Evolutionary conservation across 192 early-diverging fungal genomes (phyloP), one percentile per base, ranked within the genome.

Genomic region (Gamsiella multidivaricata): DNA sequence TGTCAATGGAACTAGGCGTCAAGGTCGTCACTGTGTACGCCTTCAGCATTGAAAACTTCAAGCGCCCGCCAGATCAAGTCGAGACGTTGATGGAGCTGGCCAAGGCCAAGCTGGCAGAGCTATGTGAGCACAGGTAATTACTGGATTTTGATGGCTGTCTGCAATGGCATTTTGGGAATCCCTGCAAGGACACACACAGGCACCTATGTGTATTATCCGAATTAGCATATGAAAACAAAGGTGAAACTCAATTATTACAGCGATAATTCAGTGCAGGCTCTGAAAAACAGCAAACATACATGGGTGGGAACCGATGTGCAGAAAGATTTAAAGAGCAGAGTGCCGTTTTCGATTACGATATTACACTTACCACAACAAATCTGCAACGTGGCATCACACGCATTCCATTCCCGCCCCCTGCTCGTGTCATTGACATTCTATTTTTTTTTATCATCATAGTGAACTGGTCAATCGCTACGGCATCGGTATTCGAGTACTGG

Each of bases 1-100:
- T 95, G 81, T 98, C 94, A 69, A 88, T 96, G 76, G 81, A 91
- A 12, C 85, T 98, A 23, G 96, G 96, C 8, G 81, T 99, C 22
- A 81, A 88, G 54, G 86, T 88, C 5, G 94, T 99, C 15, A 97
- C 94, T 31, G 92, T 98, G 8, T 99, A 94, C 80, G 98, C 98
- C 25, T 98, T 99, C 85, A 96, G 94, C 58, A 96, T 97, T 49
- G 96, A 98, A 70, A 99, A 99, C 84, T 99, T 98, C 79, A 95
- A 94, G 70, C 86, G 98, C 7, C 86, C 92, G 31, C 66, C 82
- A 34, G 90, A 90, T 15, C 96, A 99, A 80, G 96, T 99, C 4
- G 81, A 91, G 3, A 84, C 86, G 22, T 67, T 99, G 50, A 97
- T 98, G 95, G 76, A 89, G 20, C 62, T 98, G 15, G 91, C 93